Evolutionary conservation across 441 rosid species (phyloP), one percentile per base, ranked within the genome.

Genomic region (Mallotus japonicus): DNA sequence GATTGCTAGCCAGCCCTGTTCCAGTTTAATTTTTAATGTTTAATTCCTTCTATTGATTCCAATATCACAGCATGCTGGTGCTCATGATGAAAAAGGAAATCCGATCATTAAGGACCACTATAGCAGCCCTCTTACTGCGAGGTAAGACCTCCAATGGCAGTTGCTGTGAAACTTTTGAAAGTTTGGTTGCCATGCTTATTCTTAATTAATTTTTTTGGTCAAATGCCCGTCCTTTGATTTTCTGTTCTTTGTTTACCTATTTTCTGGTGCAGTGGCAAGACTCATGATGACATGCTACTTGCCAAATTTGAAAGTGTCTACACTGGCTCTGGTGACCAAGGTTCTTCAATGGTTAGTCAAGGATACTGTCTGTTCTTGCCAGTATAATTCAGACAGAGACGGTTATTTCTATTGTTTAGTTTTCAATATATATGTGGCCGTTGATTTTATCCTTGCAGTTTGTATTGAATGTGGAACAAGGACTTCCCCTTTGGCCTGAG

Each of bases 51-150:
- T 54, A 13, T 67, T 69, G 56, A 55, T 71, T 40, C 47, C 54
- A 63, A 67, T 73, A 46, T 62, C 70, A 17, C 83, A 92, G 98
- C 95, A 81, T 87, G 86, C 97, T 64, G 91, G 96, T 69, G 95
- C 86, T 71, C 93, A 81, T 77, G 93, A 91, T 81, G 98, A 87
- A 67, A 85, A 83, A 69, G 97, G 96, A 71, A 85, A 84, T 79
- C 97, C 95, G 22, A 85, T 89, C 72, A 86, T 92, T 73, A 91
- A 92, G 87, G 98, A 95, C 75, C 84, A 80, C 74, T 92, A 82
- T 69, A 81, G 88, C 78, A 90, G 96, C 77, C 96, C 99, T 69
- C 90, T 95, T 66, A 90, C 99, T 19, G 99, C 97, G 46, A 92
- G 98, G 98, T 92, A 80, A 37, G 71, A 65, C 70, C 60, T 70